Conservation (phyloP, 2,329 filamentous ascomycete genomes). For the Fusarium fujikuroi region DNA sequence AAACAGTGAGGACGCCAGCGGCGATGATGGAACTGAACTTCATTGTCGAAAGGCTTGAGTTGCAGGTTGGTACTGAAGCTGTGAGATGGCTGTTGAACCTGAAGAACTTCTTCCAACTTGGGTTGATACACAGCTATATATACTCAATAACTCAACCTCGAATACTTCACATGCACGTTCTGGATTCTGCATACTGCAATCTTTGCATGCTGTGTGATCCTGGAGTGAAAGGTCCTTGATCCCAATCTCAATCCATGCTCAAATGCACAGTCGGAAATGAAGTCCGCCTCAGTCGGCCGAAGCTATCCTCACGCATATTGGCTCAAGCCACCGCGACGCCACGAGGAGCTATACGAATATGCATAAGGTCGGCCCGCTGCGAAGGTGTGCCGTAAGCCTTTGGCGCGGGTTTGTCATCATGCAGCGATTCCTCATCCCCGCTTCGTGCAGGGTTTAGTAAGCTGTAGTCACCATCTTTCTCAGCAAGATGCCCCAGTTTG, state of each 20-base stretch:
- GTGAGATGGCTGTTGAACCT: constrained; percentile 19
- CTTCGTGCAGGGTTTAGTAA: constrained; percentile 18
- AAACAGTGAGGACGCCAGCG: constrained; percentile 21
- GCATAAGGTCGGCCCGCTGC: constrained; percentile 4
- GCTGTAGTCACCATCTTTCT: constrained; percentile 27
- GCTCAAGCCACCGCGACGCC: constrained; percentile 1
- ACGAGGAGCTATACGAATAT: constrained; percentile 5
- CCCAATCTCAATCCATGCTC: background rate
- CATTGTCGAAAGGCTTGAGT: constrained; percentile 18
- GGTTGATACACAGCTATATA: constrained; percentile 1
- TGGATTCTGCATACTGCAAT: background rate
- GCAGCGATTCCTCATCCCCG: constrained; percentile 5
- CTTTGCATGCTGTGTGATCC: background rate
- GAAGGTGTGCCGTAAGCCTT: constrained; percentile 5
- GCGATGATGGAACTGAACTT: constrained; percentile 34
- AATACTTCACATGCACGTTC: background rate
- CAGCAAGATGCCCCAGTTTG: constrained; percentile 5
- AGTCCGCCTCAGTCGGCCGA: constrained; percentile 13
- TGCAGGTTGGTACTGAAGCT: background rate
- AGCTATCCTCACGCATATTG: background rate
- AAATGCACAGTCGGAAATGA: constrained; percentile 13
- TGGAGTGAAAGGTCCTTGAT: background rate
- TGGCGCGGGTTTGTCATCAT: constrained; percentile 27
- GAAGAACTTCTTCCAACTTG: background rate
- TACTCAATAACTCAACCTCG: background rate